Base-by-base conservation (phyloP, 1,139 yeast genomes). In the Candida pseudoviswanathii region DNA sequence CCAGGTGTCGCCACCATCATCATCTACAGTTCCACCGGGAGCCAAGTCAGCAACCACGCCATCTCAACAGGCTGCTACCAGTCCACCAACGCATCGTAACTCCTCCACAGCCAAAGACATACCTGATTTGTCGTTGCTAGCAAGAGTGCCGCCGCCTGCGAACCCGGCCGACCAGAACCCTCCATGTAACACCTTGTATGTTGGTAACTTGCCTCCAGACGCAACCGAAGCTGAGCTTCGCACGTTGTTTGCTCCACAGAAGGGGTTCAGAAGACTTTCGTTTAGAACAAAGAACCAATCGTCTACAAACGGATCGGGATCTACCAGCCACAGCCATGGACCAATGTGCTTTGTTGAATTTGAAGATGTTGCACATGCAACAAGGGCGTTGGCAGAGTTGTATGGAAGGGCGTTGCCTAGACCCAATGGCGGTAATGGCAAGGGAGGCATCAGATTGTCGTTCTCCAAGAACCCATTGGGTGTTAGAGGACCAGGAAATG, bases 291-390 rank as follows among this genome's bases (percentile, higher is more conserved):
- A 87, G 63, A 73, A 73, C 51, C 81, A 73, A 55, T 76, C 82
- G 41, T 68, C 50, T n/a, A 49, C 59, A 2, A 34, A 39, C 16
- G 31, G 44, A 9, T 26, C 45, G 27, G 45, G 40, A 7, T 8
- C 46, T 7, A 38, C 43, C 22, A 41, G 50, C 21, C 86, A 82
- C 56, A 77, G 77, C 55, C 95, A 87, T 68, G 99, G 99, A 2
- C 99, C 99, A 48, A 94, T 94, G 98, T 94, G 99, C 69, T 94
- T 94, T 78, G 99, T 94, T 50, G 99, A 94, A 71, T 94, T 94
- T 74, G 98, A 94, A 59, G 97, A 92, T 66, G 96, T 94, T 45
- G 86, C 89, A 1, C 89, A 82, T 67, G 99, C 99, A 3, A 91
- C 98, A 0, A 78, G 91, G 58, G 97, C 98, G 0, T 77, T 94